Evolutionary conservation across 345 rosid species (phyloP), one percentile per base, ranked within the genome.

Genomic region (Diplotaxis tenuifolia): DNA sequence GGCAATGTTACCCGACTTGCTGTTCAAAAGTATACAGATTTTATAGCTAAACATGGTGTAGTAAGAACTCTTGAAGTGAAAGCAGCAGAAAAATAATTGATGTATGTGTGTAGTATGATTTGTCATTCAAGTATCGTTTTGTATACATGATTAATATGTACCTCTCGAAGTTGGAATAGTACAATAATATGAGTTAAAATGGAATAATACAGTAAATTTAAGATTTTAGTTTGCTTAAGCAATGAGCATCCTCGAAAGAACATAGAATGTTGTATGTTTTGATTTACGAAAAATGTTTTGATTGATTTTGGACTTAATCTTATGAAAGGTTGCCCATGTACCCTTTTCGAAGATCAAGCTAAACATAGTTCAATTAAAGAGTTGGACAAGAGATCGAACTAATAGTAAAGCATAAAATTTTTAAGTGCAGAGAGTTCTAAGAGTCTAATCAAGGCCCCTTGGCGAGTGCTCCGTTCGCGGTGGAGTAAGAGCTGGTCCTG

Each of bases 41-140:
- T 50, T 28, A 15, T 6, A 42, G 29, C 11, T 65, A n/a, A 56
- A 56, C 65, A 65, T 73, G 62, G 34, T 65, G 47, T 53, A 55
- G 65, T 65, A 42, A 73, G 34, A 28, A 10, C 18, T 45, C 10
- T 66, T 10, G 65, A 56, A 73, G 50, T 65, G 70, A 63, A 28
- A 42, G 62, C 54, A 62, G 10, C 14, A 71, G 25, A 45, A 3
- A 19, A 45, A 49, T 22, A 31, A 19, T 31, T 9, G 52, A 19
- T 50, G 69, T 25, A 28, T 67, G 16, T 63, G 45, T 64, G 38
- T 54, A 18, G 53, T 71, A n/a, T 31, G 34, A 19, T 71, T 4
- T 59, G 21, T 54, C 9, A 20, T 49, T 47, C 16, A 3, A 21
- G 14, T 62, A 14, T 34, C 68, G 2, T 72, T 25, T 16, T 63